Conservation (phyloP, 805 yeast genomes). For the Starmerella davenportii region DNA sequence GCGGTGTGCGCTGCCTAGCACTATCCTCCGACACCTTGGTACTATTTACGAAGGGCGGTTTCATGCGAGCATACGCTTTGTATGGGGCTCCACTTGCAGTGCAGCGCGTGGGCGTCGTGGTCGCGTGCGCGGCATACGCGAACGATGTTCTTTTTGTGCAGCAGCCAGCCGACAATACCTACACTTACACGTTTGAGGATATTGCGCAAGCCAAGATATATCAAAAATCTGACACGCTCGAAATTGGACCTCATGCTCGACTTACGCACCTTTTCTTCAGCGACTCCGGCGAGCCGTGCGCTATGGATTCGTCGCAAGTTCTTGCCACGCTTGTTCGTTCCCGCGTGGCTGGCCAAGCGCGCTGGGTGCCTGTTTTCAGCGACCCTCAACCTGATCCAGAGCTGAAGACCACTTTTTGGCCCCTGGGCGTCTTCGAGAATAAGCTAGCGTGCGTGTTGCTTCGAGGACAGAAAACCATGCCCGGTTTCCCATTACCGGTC, state of each 20-base stretch:
- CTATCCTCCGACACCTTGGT: constrained; percentile 43
- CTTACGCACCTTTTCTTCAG: constrained; percentile 67
- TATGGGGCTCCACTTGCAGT: constrained; percentile 58
- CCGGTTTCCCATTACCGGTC: constrained; percentile 68
- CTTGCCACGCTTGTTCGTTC: constrained; percentile 56
- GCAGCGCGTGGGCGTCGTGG: constrained; percentile 36
- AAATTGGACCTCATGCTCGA: constrained; percentile 21
- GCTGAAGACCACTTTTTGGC: constrained; percentile 58
- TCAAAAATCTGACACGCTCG: constrained; percentile 22
- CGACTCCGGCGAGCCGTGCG: constrained; percentile 75
- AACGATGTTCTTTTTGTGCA: constrained; percentile 39
- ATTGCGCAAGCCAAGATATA: constrained; percentile 26
- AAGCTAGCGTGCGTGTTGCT: constrained; percentile 56
- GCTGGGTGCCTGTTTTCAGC: constrained; percentile 76
- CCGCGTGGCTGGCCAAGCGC: constrained; percentile 57
- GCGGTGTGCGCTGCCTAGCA: constrained; percentile 43
- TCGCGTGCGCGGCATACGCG: constrained; percentile 48
- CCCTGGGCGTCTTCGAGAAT: constrained; percentile 52
- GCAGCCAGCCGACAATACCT: constrained; percentile 22
- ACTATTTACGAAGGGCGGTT: constrained; percentile 62
- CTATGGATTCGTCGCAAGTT: constrained; percentile 63
- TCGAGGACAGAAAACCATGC: constrained; percentile 46
- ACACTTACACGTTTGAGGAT: constrained; percentile 33
- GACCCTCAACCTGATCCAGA: constrained; percentile 29
- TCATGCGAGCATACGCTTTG: constrained; percentile 48